Evolutionary conservation across 2,329 filamentous ascomycete genomes (phyloP).

Genomic region (Lasiodiplodia theobromae): DNA sequence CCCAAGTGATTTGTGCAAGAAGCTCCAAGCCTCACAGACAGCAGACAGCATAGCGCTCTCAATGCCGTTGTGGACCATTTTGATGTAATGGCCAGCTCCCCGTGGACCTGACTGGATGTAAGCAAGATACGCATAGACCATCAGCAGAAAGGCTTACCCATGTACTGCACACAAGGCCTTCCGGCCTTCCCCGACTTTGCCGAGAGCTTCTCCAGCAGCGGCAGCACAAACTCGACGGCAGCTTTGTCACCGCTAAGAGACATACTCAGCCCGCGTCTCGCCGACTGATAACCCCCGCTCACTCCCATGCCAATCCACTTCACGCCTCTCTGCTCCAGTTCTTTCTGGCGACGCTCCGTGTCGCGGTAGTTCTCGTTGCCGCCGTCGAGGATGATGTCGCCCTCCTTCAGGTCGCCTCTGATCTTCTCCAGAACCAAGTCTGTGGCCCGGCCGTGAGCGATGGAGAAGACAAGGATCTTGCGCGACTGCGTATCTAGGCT

Average conservation of each 20-base stretch:
- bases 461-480: conserved; percentile 54
- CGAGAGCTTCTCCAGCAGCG: conserved; percentile 60
- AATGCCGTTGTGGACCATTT: conserved; percentile 70
- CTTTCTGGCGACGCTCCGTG: conserved; percentile 61
- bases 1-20: conserved; percentile 59
- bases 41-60: conserved; percentile 67
- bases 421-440: conserved; percentile 41
- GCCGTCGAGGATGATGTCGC: conserved; percentile 66
- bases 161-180: conserved; percentile 58
- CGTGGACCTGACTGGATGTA: conserved; percentile 40
- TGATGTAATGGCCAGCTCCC: conserved; percentile 66
- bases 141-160: conserved; percentile 45
- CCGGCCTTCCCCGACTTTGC: conserved; percentile 59
- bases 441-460: conserved; percentile 45
- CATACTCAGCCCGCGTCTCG: conserved; percentile 60
- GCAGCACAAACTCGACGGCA: conserved; percentile 59
- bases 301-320: conserved; percentile 66
- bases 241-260: conserved; percentile 61
- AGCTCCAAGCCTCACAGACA: conserved; percentile 63
- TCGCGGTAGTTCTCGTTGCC: conserved; percentile 65
- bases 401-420: conserved; percentile 53
- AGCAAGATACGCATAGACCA: neutral
- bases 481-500: conserved; percentile 41
- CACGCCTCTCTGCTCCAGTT: conserved; percentile 57
- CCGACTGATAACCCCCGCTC: conserved; percentile 60